Evolutionary conservation across 2,329 filamentous ascomycete genomes (phyloP).

Genomic region (Diaporthe ampelina): DNA sequence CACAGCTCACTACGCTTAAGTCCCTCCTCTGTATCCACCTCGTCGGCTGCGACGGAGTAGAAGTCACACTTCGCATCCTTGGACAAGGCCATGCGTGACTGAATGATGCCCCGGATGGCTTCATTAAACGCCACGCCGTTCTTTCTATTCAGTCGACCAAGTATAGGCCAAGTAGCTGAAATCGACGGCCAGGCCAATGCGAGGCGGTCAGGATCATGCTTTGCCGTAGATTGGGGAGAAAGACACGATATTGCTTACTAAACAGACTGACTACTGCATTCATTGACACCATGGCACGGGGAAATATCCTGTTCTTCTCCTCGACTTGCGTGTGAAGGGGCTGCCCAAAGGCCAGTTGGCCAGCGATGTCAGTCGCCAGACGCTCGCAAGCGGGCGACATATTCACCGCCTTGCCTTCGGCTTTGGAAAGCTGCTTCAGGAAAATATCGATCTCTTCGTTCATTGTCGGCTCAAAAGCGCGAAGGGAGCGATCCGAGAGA

Average conservation of each 20-base stretch:
- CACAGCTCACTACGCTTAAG: constrained; percentile 1
- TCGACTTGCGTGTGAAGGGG: not conserved
- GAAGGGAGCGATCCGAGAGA: constrained; percentile 42
- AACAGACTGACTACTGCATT: constrained; percentile 1
- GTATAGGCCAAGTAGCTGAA: not conserved
- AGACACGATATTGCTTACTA: not conserved
- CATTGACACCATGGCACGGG: not conserved
- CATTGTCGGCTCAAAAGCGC: constrained; percentile 43
- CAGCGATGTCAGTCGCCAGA: constrained; percentile 2
- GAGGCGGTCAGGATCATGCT: not conserved
- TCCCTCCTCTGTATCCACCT: constrained; percentile 9
- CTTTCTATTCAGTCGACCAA: constrained; percentile 10
- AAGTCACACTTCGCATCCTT: constrained; percentile 38
- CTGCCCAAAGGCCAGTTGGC: constrained; percentile 15
- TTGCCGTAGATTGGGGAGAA: too few species aligned
- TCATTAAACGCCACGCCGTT: not conserved
- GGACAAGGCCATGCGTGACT: constrained; percentile 38
- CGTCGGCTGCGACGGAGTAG: constrained; percentile 32
- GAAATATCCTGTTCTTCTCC: not conserved
- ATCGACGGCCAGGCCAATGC: constrained; percentile 8
- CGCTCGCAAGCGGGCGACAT: not conserved
- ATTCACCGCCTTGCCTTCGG: not conserved
- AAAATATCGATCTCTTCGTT: constrained; percentile 16
- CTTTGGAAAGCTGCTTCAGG: not conserved
- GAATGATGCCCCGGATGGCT: constrained; percentile 19